Evolutionary conservation across 352 stramenopile genomes (phyloP), one percentile per base, ranked within the genome.

Genomic region (Globisporangium viniferum): DNA sequence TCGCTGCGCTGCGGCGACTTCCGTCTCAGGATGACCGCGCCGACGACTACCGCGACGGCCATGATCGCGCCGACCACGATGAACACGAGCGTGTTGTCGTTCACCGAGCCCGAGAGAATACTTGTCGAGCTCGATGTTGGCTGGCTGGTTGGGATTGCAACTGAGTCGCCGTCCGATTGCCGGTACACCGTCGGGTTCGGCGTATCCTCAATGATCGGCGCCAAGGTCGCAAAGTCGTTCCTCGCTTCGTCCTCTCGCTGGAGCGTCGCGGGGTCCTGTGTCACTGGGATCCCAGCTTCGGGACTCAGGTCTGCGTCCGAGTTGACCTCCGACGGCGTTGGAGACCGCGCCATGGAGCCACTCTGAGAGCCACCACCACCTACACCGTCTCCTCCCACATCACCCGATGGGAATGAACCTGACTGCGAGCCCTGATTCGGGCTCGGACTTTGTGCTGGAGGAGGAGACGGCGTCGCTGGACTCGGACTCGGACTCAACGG

Each of bases 151-250:
- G 51, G 3, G 5, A 6, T 39, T 0, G 31, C 33, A 24, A 46
- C 0, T 1, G 10, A 4, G 18, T 4, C 18, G 39, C n/a, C 4
- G 18, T 70, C 48, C 1, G 51, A 59, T 10, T 41, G 20, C 22
- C 35, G 27, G 7, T 39, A 24, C 22, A 64, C 14, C 9, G 67
- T 67, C 41, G 57, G 48, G 48, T 24, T 62, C 8, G 66, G 49
- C 4, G 59, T 58, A 14, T 58, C 44, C n/a, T 65, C 60, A 22
- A 61, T 57, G 56, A 72, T 72, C 5, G 67, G 67, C 44, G 8
- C 18, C 14, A 72, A 33, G 3, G 67, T 72, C 57, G 56, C 67
- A n/a, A 72, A 72, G 44, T 72, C 67, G 46, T 72, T 68, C 51
- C 53, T 41, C 20, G 49, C 31, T 2, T 36, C 39, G 15, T 57